Conservation (phyloP, 768 basidiomycete species). For the Boletales sp. region DNA sequence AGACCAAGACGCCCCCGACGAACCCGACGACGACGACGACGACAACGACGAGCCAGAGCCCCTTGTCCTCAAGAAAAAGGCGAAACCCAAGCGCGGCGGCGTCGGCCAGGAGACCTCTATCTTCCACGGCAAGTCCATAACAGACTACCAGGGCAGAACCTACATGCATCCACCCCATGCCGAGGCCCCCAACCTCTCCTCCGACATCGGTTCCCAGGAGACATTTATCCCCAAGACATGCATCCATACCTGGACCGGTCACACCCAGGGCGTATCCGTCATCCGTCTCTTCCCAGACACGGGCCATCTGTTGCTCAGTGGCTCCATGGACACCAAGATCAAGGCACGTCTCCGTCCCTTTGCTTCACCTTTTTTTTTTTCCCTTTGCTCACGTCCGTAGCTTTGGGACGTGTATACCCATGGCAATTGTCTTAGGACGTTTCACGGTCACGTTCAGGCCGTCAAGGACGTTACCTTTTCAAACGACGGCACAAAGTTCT, state of each 20-base stretch:
- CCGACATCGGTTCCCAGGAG: constrained; percentile 81
- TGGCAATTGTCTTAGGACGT: constrained; percentile 94
- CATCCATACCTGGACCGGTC: constrained; percentile 97
- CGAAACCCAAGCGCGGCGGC: constrained; percentile 74
- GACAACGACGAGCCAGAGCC: constrained; percentile 60
- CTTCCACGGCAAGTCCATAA: constrained; percentile 96
- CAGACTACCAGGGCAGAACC: constrained; percentile 96
- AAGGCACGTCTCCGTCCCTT: constrained; percentile 53
- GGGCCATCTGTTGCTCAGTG: constrained; percentile 90
- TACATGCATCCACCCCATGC: constrained; percentile 94
- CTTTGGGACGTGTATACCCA: constrained; percentile 98
- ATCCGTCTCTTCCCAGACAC: constrained; percentile 90
- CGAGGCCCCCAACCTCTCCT: constrained; percentile 79
- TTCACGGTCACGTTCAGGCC: constrained; percentile 94
- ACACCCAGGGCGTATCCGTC: constrained; percentile 93
- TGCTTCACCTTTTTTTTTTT: background rate
- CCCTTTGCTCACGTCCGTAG: constrained; percentile 39
- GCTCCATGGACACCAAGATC: constrained; percentile 97
- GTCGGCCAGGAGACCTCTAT: constrained; percentile 88
- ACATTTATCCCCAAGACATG: constrained; percentile 94
- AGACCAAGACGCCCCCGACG: constrained; percentile 38
- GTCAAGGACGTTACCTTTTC: constrained; percentile 97
- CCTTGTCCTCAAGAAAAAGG: constrained; percentile 58
- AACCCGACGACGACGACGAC: constrained; percentile 53
- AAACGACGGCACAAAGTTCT: constrained; percentile 84